These are phyloP conservation scores for Aurinia saxatilis DNA, from an alignment of 345 rosid species.

Conservation along the genomic window DNA sequence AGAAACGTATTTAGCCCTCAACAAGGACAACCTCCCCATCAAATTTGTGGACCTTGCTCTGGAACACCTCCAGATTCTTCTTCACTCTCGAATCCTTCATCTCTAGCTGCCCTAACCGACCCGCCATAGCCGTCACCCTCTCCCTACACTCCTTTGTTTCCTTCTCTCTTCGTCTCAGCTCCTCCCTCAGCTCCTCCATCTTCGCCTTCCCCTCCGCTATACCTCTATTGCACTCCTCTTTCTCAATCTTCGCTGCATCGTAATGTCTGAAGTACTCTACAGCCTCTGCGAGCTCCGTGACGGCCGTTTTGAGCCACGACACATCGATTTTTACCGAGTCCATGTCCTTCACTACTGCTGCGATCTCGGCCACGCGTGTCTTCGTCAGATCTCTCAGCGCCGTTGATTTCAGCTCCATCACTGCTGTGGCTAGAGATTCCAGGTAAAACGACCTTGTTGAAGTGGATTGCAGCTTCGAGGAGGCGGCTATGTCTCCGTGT, in stretches of 20 bases:
- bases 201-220: slow-evolving; percentile 14
- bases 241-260: slow-evolving; percentile 11
- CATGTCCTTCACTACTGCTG: slow-evolving; percentile 72
- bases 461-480: slow-evolving; percentile 54
- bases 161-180: slow-evolving; percentile 24
- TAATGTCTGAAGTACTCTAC: slow-evolving; percentile 9
- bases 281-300: slow-evolving; percentile 42
- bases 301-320: slow-evolving; percentile 40
- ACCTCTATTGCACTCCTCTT: slow-evolving; percentile 10
- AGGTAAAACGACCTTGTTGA: slow-evolving; percentile 65
- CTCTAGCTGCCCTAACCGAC: slow-evolving; percentile 19
- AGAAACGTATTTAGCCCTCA: not conserved
- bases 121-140: slow-evolving; percentile 25
- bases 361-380: slow-evolving; percentile 53
- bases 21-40: slow-evolving; percentile 15
- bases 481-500: slow-evolving; percentile 78
- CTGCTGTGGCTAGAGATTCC: slow-evolving; percentile 64
- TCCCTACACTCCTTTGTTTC: slow-evolving; percentile 19
- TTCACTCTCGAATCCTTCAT: slow-evolving; percentile 18
- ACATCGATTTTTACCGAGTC: slow-evolving; percentile 62
- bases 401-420: slow-evolving; percentile 60
- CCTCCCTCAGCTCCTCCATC: slow-evolving; percentile 36
- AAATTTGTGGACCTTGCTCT: slow-evolving; percentile 18
- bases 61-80: slow-evolving; percentile 10
- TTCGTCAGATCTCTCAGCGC: slow-evolving; percentile 51